phyloP scores from a whole-genome alignment of 306 rosid species.

The Trifolium pratense region DNA sequence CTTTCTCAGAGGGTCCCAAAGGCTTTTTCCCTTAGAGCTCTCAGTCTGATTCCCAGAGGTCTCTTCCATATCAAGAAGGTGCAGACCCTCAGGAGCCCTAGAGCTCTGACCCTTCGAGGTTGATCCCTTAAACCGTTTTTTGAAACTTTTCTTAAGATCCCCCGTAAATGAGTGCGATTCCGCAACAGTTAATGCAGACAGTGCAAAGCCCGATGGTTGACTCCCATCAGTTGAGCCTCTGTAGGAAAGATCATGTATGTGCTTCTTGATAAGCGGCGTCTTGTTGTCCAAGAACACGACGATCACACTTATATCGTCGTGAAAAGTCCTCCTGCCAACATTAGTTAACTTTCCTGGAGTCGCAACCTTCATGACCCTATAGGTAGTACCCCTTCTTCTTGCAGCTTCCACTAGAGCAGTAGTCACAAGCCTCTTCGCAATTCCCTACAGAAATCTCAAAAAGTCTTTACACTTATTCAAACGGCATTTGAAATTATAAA shows the following conservation, averaged over 20 bases:
- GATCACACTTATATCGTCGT: background rate
- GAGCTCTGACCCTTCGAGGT: no score
- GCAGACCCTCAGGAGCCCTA: background rate
- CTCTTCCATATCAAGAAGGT: background rate
- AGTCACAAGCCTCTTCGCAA: conserved; percentile 2
- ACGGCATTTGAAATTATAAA: no score
- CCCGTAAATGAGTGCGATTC: no score
- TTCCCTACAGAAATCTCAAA: conserved; percentile 3
- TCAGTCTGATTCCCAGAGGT: no score
- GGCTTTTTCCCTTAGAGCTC: no score
- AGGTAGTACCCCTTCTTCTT: background rate
- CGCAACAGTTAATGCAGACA: background rate
- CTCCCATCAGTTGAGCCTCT: background rate
- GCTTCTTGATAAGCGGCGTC: background rate
- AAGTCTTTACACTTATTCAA: no score
- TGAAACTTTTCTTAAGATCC: background rate
- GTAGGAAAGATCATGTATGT: background rate
- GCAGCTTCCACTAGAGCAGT: background rate
- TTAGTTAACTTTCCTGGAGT: no score
- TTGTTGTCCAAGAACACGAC: background rate
- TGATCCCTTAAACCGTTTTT: background rate
- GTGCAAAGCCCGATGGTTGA: rapidly evolving
- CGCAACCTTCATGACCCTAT: background rate
- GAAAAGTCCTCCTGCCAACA: background rate
- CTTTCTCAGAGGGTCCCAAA: background rate